Evolutionary conservation across 176 grass and related monocot species (phyloP).

Genomic region (Ampelocalamus luodianensis): DNA sequence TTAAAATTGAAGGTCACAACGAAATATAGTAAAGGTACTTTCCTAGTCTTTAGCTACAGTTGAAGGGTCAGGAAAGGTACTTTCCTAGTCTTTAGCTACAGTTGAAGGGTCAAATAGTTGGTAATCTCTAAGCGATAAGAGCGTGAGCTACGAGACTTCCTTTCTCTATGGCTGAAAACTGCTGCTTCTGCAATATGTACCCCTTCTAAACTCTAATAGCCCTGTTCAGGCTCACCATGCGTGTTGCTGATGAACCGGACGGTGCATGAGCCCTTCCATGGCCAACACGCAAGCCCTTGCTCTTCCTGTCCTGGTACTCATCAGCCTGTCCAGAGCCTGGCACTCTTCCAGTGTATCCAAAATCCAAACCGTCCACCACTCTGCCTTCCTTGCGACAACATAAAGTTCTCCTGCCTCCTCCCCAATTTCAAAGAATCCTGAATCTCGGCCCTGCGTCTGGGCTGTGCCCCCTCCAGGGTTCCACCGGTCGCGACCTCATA

Average conservation of each 20-base stretch:
- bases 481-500: slow-evolving; percentile 55
- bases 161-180: too few relatives aligned
- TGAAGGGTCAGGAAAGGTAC: not conserved
- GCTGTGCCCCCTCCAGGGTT: slow-evolving; percentile 69
- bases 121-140: too few relatives aligned
- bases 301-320: slow-evolving; percentile 59
- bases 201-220: slow-evolving; percentile 57
- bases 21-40: not conserved
- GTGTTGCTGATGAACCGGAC: slow-evolving; percentile 36
- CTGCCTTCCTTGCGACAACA: slow-evolving; percentile 52
- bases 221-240: slow-evolving; percentile 89
- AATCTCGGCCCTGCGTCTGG: slow-evolving; percentile 63
- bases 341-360: slow-evolving; percentile 54
- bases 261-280: slow-evolving; percentile 46
- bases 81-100: too few relatives aligned
- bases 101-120: not conserved
- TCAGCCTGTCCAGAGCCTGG: slow-evolving; percentile 58
- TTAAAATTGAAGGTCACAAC: not conserved
- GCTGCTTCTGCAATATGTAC: not conserved
- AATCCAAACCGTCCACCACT: slow-evolving; percentile 47
- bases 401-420: slow-evolving; percentile 46
- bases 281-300: slow-evolving; percentile 53
- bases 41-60: too few relatives aligned
- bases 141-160: too few relatives aligned
- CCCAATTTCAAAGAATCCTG: slow-evolving; percentile 59